Percentiles rank a stretch among this genome's conserved stretches.
Evolutionary conservation across 2,329 filamentous ascomycete species (phyloP).

Genomic region (Anthostomella pinea): DNA sequence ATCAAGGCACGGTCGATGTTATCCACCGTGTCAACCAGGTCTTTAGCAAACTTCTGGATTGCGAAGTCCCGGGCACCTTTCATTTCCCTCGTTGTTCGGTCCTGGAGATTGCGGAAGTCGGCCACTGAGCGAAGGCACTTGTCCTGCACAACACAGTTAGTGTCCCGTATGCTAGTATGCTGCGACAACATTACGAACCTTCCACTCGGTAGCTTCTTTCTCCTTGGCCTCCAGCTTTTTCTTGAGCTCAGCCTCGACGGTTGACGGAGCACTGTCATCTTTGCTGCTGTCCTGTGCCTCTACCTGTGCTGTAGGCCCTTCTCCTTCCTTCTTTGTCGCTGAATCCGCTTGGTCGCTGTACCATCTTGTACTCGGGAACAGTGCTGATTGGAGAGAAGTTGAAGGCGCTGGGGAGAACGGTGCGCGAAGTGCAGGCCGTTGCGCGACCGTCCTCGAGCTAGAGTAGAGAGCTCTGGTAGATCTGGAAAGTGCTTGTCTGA

Average conservation of each 20-base stretch:
- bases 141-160: constrained; percentile 57
- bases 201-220: constrained; percentile 75
- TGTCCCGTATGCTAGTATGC: constrained; percentile 1
- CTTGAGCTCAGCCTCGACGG: constrained; percentile 50
- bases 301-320: constrained; percentile 32
- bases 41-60: constrained; percentile 91
- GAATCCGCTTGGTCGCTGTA: constrained; percentile 37
- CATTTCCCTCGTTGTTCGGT: constrained; percentile 87
- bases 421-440: constrained; percentile 45
- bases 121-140: constrained; percentile 91
- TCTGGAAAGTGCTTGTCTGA: constrained; percentile 28
- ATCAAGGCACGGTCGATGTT: constrained; percentile 91
- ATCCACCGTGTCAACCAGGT: constrained; percentile 92
- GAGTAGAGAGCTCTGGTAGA: constrained; percentile 29
- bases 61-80: constrained; percentile 86
- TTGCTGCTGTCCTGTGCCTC: constrained; percentile 30
- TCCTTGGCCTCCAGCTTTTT: constrained; percentile 71
- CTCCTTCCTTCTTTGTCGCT: constrained; percentile 41
- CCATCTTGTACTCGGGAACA: constrained; percentile 29
- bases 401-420: constrained; percentile 39
- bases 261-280: constrained; percentile 33
- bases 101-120: constrained; percentile 97
- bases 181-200: constrained; percentile 55
- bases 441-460: constrained; percentile 42
- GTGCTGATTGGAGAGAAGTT: constrained; percentile 31